Evolutionary conservation across 2,329 filamentous ascomycete genomes (phyloP).

Genomic region (Teratosphaeria viscida): DNA sequence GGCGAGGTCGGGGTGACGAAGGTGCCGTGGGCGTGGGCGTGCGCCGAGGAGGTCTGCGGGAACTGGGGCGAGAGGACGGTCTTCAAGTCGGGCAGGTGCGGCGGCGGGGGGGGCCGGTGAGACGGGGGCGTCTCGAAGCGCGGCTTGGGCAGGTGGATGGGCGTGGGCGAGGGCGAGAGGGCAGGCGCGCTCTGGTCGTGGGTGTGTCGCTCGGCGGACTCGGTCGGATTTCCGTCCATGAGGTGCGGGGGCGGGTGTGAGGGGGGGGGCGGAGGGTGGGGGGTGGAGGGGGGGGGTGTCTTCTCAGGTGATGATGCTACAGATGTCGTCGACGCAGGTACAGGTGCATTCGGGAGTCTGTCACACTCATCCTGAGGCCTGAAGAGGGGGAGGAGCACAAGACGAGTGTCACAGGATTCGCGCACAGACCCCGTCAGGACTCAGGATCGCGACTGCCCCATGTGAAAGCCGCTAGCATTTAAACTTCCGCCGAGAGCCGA

Average conservation of each 20-base stretch:
- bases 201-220: background rate
- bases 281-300: too few relatives aligned
- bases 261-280: too few relatives aligned
- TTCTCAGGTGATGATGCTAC: too few relatives aligned
- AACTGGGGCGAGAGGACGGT: conserved; percentile 31
- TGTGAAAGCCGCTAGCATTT: background rate
- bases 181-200: background rate
- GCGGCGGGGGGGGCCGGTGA: conserved; percentile 23
- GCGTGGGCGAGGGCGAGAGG: conserved; percentile 1
- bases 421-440: background rate
- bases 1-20: conserved; percentile 15
- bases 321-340: too few relatives aligned
- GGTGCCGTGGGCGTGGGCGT: conserved; percentile 5
- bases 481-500: background rate
- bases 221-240: background rate
- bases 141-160: background rate
- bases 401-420: background rate
- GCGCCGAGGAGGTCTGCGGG: conserved; percentile 21
- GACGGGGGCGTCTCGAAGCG: conserved; percentile 6
- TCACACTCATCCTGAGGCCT: background rate
- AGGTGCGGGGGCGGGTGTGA: too few relatives aligned
- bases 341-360: background rate
- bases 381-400: background rate
- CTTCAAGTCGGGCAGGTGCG: conserved; percentile 31
- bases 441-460: background rate